Conservation (phyloP, 1,284 basidiomycete genomes). For the Leccinum pachyderme region DNA sequence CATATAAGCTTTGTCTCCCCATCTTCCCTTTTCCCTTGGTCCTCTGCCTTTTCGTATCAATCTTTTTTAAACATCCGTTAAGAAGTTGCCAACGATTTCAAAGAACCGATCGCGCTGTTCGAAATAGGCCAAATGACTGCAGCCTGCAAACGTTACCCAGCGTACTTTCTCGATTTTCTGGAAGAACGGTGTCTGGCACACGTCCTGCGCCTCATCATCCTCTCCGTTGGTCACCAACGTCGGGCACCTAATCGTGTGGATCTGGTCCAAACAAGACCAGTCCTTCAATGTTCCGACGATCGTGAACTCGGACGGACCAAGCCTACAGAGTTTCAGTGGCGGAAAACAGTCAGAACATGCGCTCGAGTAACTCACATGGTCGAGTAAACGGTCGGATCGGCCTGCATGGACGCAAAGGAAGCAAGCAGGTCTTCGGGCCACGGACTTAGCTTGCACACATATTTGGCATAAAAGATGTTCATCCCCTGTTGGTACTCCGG, state of each 20-base stretch:
- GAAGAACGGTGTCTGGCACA: constrained; percentile 32
- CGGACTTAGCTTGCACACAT: constrained; percentile 15
- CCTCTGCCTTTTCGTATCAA: background rate
- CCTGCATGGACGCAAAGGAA: constrained; percentile 16
- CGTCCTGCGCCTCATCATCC: constrained; percentile 34
- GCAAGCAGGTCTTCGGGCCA: constrained; percentile 17
- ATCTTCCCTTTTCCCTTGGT: background rate
- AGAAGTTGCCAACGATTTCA: constrained; percentile 14
- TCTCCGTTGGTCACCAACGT: constrained; percentile 36
- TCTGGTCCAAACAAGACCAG: constrained; percentile 33
- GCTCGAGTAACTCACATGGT: constrained; percentile 17
- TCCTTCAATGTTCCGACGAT: constrained; percentile 30
- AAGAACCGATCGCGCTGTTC: constrained; percentile 17
- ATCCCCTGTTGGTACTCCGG: constrained; percentile 27
- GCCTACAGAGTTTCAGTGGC: constrained; percentile 10
- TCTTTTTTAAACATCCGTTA: constrained; percentile 5
- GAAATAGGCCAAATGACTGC: constrained; percentile 25
- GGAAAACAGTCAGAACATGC: background rate
- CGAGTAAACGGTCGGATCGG: constrained; percentile 15
- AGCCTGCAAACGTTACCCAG: constrained; percentile 34
- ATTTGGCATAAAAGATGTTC: constrained; percentile 23
- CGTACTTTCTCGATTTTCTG: constrained; percentile 29
- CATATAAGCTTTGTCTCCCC: background rate
- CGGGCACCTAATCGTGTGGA: constrained; percentile 32
- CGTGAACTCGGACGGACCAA: constrained; percentile 33